A percentile compares a stretch with the other conserved stretches of the same genome.
These are phyloP conservation scores for Lepidium africanum DNA, from an alignment of 345 rosid genomes.

Conservation along the genomic window DNA sequence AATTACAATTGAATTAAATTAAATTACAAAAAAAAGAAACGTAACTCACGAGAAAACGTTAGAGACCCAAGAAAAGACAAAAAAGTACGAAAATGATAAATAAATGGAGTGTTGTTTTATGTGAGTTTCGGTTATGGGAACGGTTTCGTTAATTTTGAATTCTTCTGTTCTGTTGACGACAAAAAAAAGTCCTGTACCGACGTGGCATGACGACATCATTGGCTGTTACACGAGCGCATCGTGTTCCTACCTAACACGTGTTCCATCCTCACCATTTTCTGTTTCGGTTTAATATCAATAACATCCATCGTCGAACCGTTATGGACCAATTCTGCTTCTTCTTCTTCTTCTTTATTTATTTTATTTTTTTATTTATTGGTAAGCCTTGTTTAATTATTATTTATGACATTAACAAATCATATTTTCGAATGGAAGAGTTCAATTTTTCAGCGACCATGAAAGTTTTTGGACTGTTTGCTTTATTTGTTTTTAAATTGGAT, in stretches of 20 bases:
- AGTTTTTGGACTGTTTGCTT: background rate
- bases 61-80: slow-evolving; percentile 11
- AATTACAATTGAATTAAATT: background rate
- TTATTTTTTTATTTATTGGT: too few species aligned
- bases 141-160: slow-evolving; percentile 30
- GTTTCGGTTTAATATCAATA: slow-evolving; percentile 17
- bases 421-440: background rate
- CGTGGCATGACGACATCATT: slow-evolving; percentile 27
- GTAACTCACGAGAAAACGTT: background rate
- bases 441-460: background rate
- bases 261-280: slow-evolving; percentile 9
- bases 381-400: background rate
- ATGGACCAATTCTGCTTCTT: slow-evolving; percentile 19
- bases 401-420: background rate
- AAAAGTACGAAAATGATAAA: background rate
- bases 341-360: background rate
- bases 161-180: slow-evolving; percentile 7
- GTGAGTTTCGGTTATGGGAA: slow-evolving; percentile 33
- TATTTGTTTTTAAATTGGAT: too few species aligned
- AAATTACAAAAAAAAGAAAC: background rate
- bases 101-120: slow-evolving; percentile 14
- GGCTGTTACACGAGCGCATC: slow-evolving; percentile 24
- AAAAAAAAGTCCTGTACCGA: slow-evolving; percentile 1
- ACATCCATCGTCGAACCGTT: slow-evolving; percentile 10
- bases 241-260: slow-evolving; percentile 27